These are phyloP conservation scores for Phytophthora sp. DNA, from an alignment of 352 stramenopile genomes.

Conservation along the genomic window DNA sequence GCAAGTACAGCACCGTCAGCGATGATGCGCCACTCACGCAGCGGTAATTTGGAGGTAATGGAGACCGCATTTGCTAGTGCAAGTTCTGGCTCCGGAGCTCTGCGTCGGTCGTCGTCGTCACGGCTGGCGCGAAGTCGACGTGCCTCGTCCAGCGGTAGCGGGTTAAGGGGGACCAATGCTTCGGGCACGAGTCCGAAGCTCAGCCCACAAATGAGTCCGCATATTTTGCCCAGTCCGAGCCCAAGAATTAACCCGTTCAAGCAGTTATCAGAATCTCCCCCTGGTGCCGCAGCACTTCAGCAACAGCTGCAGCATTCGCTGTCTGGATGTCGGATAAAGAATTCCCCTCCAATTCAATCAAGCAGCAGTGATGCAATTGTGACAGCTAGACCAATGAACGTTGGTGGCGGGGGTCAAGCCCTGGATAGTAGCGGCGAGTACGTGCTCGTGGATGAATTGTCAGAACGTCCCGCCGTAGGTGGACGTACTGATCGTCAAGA, in stretches of 20 bases:
- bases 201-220: slow-evolving; percentile 74
- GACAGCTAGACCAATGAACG: slow-evolving; percentile 28
- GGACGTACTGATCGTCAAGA: slow-evolving; percentile 9
- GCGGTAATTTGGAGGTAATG: slow-evolving; percentile 72
- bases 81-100: slow-evolving; percentile 45
- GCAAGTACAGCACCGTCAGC: slow-evolving; percentile 31
- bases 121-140: slow-evolving; percentile 63
- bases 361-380: slow-evolving; percentile 12
- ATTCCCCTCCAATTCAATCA: slow-evolving; percentile 1
- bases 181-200: slow-evolving; percentile 54
- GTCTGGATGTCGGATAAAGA: slow-evolving; percentile 25
- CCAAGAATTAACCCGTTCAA: slow-evolving; percentile 83
- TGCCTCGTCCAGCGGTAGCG: slow-evolving; percentile 54
- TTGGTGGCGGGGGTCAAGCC: slow-evolving; percentile 14
- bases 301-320: slow-evolving; percentile 30
- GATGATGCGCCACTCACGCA: slow-evolving; percentile 50
- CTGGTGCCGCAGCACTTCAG: slow-evolving; percentile 34
- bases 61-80: slow-evolving; percentile 69
- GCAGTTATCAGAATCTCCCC: slow-evolving; percentile 50
- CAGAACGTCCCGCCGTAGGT: slow-evolving; percentile 32
- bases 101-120: slow-evolving; percentile 57
- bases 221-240: slow-evolving; percentile 62
- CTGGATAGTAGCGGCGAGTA: slow-evolving; percentile 74
- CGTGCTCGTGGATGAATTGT: slow-evolving; percentile 60
- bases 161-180: slow-evolving; percentile 20